Evolutionary conservation across 257 asterid genomes (phyloP).

Genomic region (Fraxinus quadrangulata): DNA sequence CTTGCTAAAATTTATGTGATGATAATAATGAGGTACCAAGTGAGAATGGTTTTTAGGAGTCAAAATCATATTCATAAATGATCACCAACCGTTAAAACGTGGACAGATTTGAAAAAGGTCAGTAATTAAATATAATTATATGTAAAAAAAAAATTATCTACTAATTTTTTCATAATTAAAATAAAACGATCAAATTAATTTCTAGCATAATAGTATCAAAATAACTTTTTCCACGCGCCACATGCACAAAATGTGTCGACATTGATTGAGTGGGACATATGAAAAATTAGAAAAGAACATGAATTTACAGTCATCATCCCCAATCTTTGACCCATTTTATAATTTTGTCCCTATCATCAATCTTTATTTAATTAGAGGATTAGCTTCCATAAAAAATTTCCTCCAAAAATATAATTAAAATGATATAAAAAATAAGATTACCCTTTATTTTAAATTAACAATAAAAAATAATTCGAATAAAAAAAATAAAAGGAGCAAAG

Average conservation of each 20-base stretch:
- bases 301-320: neutral
- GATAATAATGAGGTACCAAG: conserved; percentile 6
- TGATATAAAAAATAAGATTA: neutral
- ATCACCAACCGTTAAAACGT: conserved; percentile 8
- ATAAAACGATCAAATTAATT: neutral
- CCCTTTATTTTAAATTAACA: neutral
- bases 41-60: neutral
- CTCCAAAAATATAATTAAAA: no score
- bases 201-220: neutral
- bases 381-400: no score
- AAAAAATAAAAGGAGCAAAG: no score
- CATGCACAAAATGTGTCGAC: neutral
- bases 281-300: neutral
- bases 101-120: conserved; percentile 6
- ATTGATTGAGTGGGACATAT: neutral
- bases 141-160: neutral
- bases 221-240: neutral
- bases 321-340: neutral
- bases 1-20: conserved; percentile 2
- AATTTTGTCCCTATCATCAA: no score
- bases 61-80: conserved; percentile 4
- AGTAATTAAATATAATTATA: neutral
- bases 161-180: no score
- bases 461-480: no score
- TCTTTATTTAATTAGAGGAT: neutral